Evolutionary conservation across 345 rosid species (phyloP).

Genomic region (Pelargonium nanum): DNA sequence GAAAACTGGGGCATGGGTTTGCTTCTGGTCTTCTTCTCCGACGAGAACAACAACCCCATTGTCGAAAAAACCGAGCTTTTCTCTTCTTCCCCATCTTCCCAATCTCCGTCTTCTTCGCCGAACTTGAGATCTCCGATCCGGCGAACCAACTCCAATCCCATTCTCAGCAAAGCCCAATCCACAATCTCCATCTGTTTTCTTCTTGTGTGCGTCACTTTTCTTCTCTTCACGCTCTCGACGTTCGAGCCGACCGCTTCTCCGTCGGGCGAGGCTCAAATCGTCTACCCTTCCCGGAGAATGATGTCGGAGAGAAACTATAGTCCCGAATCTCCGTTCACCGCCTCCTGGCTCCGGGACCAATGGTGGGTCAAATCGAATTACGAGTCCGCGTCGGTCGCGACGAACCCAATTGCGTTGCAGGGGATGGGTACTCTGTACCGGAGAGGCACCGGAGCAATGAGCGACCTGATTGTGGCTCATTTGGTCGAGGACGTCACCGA

Average conservation of each 20-base stretch:
- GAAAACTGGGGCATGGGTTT: too few species aligned
- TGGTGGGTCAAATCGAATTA: neutral
- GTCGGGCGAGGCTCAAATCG: neutral
- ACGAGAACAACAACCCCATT: too few species aligned
- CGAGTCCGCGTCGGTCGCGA: neutral
- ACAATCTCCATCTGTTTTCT: conserved; percentile 74
- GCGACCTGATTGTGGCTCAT: conserved; percentile 56
- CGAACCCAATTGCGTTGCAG: conserved; percentile 35
- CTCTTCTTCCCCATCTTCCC: conserved; percentile 3
- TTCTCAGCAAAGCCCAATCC: conserved; percentile 62
- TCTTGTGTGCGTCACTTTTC: conserved; percentile 55
- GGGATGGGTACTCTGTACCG: conserved; percentile 53
- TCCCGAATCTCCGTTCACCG: too few species aligned
- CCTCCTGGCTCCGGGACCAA: neutral
- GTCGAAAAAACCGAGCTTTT: too few species aligned
- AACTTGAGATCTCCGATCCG: conserved; percentile 15
- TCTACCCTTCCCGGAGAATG: neutral
- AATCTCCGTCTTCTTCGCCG: neutral
- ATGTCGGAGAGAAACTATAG: neutral
- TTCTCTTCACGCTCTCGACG: conserved; percentile 81
- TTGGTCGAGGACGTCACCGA: conserved; percentile 38
- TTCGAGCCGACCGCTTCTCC: conserved; percentile 41
- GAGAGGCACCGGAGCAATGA: conserved; percentile 49
- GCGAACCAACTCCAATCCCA: conserved; percentile 35
- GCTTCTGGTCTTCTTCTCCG: too few species aligned